phyloP scores from a whole-genome alignment of 2,329 filamentous ascomycete genomes.

The Talaromyces sp. region DNA sequence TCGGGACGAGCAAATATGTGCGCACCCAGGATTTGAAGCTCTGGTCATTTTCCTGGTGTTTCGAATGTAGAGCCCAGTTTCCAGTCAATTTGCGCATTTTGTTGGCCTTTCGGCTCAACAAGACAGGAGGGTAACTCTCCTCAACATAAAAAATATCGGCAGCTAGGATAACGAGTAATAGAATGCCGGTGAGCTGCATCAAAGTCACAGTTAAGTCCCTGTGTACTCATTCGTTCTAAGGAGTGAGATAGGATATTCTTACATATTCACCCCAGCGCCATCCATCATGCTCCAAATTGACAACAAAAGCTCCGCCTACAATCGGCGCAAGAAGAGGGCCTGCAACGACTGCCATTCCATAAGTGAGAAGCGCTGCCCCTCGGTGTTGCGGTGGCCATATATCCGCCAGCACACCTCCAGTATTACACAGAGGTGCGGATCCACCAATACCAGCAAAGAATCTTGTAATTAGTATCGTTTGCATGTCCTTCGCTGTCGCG shows the following conservation, averaged over 20 bases:
- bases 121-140: conserved; percentile 44
- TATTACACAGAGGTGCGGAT: conserved; percentile 2
- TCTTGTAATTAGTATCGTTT: conserved; percentile 8
- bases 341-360: conserved; percentile 3
- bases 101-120: conserved; percentile 57
- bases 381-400: conserved; percentile 9
- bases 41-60: conserved; percentile 36
- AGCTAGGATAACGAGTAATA: neutral
- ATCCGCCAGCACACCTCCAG: neutral
- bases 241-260: neutral
- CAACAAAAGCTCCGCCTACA: neutral
- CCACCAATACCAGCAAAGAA: conserved; percentile 3
- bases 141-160: neutral
- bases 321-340: neutral
- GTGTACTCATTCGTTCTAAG: too few species aligned
- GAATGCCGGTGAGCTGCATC: neutral
- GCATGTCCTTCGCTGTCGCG: conserved; percentile 7
- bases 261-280: conserved; percentile 4
- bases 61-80: conserved; percentile 40
- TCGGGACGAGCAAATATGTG: neutral
- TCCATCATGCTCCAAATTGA: conserved; percentile 4
- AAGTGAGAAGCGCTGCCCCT: conserved; percentile 2
- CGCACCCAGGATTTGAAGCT: conserved; percentile 22
- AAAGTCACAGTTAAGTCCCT: neutral
- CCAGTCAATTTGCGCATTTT: conserved; percentile 58